Base-by-base conservation (phyloP, 345 rosid species). In the Crucihimalaya himalaica region DNA sequence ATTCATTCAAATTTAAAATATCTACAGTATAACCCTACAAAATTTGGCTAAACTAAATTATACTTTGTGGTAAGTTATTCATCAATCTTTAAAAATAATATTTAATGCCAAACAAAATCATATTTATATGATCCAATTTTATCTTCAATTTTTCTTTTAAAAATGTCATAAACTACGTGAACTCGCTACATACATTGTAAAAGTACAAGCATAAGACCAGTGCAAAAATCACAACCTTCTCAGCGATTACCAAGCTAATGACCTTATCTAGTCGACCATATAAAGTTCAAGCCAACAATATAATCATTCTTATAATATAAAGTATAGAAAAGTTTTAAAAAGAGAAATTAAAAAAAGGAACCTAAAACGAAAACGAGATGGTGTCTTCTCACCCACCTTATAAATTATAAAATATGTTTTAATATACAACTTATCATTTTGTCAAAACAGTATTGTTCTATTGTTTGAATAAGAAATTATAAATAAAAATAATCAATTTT, bases 381-480 rank as follows among this genome's bases (percentile, higher is more conserved):
- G 68, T 61, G 62, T 31, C 69, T 61, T 62, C 53, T 51, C 53
- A 71, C 76, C 75, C 15, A 71, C 76, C 69, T 35, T 13, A 47
- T 47, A 15, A 4, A 59, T 35, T 13, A 47, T 47, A 15, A 4
- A 59, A n/a, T 16, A 34, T 48, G 6, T 60, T 59, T 2, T 11
- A 5, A 18, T 7, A 51, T 16, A 67, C 5, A 67, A 19, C 5
- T 45, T 29, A 34, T 32, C 7, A 19, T 31, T 69, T 13, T 54
- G 14, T 29, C 23, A 15, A 35, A 13, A 56, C 9, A 28, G 1
- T 68, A 28, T 27, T 13, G 2, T 5, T 37, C 15, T 12, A 37
- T 8, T 42, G 4, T 68, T 8, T 19, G 15, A 29, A 18, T 40
- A 37, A 18, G 13, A 40, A 21, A 18, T 43, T 8, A 35, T 5